Conservation (phyloP, 2,329 filamentous ascomycete species). For the Anisogramma anomala region DNA sequence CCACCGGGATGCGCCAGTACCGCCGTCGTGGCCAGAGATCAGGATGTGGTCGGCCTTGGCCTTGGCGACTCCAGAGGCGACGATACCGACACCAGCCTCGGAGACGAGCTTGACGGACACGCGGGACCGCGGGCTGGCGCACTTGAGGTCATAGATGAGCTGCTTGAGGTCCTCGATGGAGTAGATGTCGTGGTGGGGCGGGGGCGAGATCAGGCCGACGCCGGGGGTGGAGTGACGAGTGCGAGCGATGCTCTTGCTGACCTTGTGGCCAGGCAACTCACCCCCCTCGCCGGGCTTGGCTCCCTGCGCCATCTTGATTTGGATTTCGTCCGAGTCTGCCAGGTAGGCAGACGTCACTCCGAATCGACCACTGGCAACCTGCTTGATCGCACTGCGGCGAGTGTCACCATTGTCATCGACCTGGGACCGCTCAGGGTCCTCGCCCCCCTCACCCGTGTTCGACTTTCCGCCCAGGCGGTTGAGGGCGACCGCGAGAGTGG, state of each 20-base stretch:
- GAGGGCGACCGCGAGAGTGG: slow-evolving; percentile 90
- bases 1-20: slow-evolving; percentile 92
- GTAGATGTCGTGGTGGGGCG: slow-evolving; percentile 92
- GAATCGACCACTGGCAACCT: slow-evolving; percentile 90
- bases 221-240: slow-evolving; percentile 94
- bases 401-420: slow-evolving; percentile 84
- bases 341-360: slow-evolving; percentile 93
- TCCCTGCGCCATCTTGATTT: slow-evolving; percentile 99
- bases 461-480: slow-evolving; percentile 94
- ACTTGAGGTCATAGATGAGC: slow-evolving; percentile 94
- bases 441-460: slow-evolving; percentile 94
- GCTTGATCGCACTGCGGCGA: slow-evolving; percentile 95
- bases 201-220: slow-evolving; percentile 90
- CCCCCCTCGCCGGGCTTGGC: slow-evolving; percentile 96
- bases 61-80: slow-evolving; percentile 94
- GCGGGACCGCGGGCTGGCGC: slow-evolving; percentile 80
- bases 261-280: slow-evolving; percentile 94
- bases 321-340: slow-evolving; percentile 87
- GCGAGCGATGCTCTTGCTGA: slow-evolving; percentile 83
- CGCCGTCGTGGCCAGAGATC: slow-evolving; percentile 93
- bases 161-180: slow-evolving; percentile 97
- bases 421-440: slow-evolving; percentile 83
- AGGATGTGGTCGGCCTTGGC: slow-evolving; percentile 94
- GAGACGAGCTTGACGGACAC: slow-evolving; percentile 97
- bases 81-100: slow-evolving; percentile 93